Evolutionary conservation across 495 filamentous ascomycete species (phyloP).

Genomic region (Symbiotaphrina buchneri): DNA sequence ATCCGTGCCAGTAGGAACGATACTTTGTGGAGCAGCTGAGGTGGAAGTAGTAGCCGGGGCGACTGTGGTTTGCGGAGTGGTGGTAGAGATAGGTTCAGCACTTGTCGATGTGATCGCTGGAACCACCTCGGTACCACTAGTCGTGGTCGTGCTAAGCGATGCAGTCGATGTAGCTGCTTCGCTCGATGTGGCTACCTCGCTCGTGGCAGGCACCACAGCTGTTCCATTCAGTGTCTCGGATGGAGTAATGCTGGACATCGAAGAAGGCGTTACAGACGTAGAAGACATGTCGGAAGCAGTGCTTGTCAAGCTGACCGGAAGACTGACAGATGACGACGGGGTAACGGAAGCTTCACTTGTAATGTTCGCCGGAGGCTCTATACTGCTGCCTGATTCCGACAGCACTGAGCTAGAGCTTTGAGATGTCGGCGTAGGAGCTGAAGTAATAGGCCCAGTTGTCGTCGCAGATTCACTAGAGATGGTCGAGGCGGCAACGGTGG

Average conservation of each 20-base stretch:
- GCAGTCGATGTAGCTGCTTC: background rate
- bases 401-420: too few relatives aligned
- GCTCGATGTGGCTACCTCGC: background rate
- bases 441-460: background rate
- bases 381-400: too few relatives aligned
- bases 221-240: background rate
- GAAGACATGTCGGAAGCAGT: background rate
- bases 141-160: background rate
- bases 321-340: too few relatives aligned
- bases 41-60: constrained; percentile 1
- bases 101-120: too few relatives aligned
- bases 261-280: constrained; percentile 3
- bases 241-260: background rate
- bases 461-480: background rate
- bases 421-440: too few relatives aligned
- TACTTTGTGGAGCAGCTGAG: constrained; percentile 6
- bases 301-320: too few relatives aligned
- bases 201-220: background rate
- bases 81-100: background rate
- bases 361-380: background rate
- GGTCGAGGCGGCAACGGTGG: background rate
- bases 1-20: constrained; percentile 13
- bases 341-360: background rate
- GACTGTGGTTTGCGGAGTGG: background rate
- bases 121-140: too few relatives aligned